These are phyloP conservation scores for Elongisporangium undulatum DNA, from an alignment of 352 stramenopile species.

Conservation along the genomic window DNA sequence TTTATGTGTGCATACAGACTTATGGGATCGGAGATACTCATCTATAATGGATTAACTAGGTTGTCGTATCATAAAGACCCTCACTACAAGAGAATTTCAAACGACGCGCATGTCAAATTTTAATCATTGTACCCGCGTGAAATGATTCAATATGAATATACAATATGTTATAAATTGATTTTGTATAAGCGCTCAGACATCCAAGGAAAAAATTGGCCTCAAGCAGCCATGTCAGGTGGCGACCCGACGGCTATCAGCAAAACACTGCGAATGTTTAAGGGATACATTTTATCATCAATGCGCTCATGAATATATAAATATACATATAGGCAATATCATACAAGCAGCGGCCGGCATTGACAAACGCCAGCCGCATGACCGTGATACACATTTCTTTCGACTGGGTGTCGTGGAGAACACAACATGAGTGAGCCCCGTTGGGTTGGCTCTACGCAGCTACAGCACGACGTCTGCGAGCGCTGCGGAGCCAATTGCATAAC, in stretches of 20 bases:
- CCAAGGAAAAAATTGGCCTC: slow-evolving; percentile 68
- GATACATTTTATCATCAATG: slow-evolving; percentile 73
- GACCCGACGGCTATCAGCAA: slow-evolving; percentile 63
- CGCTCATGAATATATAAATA: slow-evolving; percentile 25
- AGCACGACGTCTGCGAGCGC: slow-evolving; percentile 55
- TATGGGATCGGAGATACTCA: slow-evolving; percentile 35
- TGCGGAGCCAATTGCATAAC: slow-evolving; percentile 90
- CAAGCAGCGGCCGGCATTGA: slow-evolving; percentile 20
- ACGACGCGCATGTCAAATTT: slow-evolving; percentile 76
- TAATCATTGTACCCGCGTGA: slow-evolving; percentile 48
- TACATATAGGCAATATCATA: slow-evolving; percentile 3
- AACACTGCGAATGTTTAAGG: slow-evolving; percentile 88
- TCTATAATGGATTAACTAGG: slow-evolving; percentile 76
- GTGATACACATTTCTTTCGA: slow-evolving; percentile 17
- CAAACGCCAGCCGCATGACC: slow-evolving; percentile 21
- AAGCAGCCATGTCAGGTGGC: slow-evolving; percentile 52
- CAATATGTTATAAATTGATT: slow-evolving; percentile 1
- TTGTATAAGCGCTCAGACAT: slow-evolving; percentile 34
- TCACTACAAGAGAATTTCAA: slow-evolving; percentile 54
- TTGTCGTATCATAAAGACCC: slow-evolving; percentile 74
- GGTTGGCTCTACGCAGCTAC: slow-evolving; percentile 78
- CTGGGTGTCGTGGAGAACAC: slow-evolving; percentile 88
- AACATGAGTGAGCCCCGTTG: slow-evolving; percentile 91
- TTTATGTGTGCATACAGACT: neutral
- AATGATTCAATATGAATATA: slow-evolving; percentile 4